These are phyloP conservation scores for Mycena epipterygia DNA, from an alignment of 768 basidiomycete species.

Conservation along the genomic window DNA sequence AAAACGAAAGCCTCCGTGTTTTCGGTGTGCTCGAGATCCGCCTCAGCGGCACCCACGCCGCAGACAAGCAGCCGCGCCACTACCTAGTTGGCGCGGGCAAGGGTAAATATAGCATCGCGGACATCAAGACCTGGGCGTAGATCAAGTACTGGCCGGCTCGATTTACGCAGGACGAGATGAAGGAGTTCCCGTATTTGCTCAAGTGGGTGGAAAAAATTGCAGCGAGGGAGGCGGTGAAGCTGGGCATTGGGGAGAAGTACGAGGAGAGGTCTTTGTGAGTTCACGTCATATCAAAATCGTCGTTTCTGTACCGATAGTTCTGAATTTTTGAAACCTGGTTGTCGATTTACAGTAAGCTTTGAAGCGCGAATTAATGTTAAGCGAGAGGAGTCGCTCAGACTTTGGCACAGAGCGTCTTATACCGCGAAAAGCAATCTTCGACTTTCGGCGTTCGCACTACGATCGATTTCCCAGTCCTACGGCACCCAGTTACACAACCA, in stretches of 20 bases:
- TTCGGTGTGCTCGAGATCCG: slow-evolving; percentile 12
- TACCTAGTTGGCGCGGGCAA: slow-evolving; percentile 13
- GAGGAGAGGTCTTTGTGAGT: slow-evolving; percentile 1
- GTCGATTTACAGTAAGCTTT: neutral
- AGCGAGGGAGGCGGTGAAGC: slow-evolving; percentile 4
- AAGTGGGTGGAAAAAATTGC: slow-evolving; percentile 8
- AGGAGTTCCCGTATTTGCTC: slow-evolving; percentile 15
- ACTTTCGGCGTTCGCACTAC: neutral
- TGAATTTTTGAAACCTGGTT: neutral
- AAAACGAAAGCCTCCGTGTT: slow-evolving; percentile 9
- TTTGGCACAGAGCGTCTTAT: neutral
- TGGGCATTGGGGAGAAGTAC: neutral
- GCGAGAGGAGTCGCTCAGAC: neutral
- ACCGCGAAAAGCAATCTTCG: neutral
- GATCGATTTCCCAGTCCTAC: too few relatives aligned
- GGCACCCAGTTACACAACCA: neutral
- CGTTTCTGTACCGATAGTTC: neutral
- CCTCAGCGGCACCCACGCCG: slow-evolving; percentile 6
- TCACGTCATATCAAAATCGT: slow-evolving; percentile 4
- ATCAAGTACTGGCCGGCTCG: slow-evolving; percentile 5
- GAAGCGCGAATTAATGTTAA: neutral
- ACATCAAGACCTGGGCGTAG: slow-evolving; percentile 8
- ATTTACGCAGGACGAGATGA: slow-evolving; percentile 12
- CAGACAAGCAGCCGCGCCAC: slow-evolving; percentile 7
- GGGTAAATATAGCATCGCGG: slow-evolving; percentile 16